Conservation (phyloP, 176 grass and related monocot genomes). For the Rhipidocladum racemiflorum region DNA sequence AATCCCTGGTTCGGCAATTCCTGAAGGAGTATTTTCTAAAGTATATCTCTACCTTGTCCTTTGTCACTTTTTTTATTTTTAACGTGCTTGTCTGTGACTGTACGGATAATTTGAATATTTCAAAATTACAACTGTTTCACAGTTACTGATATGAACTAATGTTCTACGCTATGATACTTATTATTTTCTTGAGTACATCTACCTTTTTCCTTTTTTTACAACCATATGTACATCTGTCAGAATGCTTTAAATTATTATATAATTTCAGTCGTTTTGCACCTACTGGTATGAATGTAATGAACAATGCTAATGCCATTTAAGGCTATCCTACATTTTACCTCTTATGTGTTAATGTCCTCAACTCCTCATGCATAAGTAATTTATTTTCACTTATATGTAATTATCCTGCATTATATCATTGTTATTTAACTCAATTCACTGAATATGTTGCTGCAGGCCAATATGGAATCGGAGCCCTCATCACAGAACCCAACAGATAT, state of each 20-base stretch:
- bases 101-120: slow-evolving; percentile 4
- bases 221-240: background rate
- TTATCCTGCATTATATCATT: slow-evolving; percentile 1
- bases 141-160: background rate
- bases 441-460: slow-evolving; percentile 40
- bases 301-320: slow-evolving; percentile 7
- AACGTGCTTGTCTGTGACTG: background rate
- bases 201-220: background rate
- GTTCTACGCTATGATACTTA: background rate
- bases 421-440: background rate
- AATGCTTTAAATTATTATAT: background rate
- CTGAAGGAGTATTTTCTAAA: background rate
- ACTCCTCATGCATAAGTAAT: background rate
- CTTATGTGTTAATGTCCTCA: background rate
- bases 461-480: slow-evolving; percentile 67
- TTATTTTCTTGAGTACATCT: background rate
- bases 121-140: background rate
- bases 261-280: slow-evolving; percentile 6
- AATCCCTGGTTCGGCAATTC: background rate
- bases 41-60: background rate
- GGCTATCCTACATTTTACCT: background rate
- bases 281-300: background rate
- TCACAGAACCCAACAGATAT: slow-evolving; percentile 87
- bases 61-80: background rate
- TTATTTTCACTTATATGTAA: slow-evolving; percentile 25